These are phyloP conservation scores for Prunus kanzakura DNA, from an alignment of 306 rosid species.

Conservation along the genomic window DNA sequence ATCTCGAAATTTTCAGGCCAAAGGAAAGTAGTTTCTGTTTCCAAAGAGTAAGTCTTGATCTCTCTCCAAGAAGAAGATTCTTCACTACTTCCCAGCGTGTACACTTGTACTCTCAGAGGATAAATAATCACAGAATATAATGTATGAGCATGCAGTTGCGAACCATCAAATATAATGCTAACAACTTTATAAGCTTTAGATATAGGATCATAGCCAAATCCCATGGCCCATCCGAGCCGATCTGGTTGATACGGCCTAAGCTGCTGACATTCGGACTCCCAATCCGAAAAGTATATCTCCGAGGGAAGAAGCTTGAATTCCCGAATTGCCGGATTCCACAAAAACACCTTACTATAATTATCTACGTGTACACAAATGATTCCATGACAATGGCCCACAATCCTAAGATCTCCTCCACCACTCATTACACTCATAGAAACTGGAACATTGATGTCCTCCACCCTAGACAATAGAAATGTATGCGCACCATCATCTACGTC, in stretches of 20 bases:
- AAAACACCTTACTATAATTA: neutral
- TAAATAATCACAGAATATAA: neutral
- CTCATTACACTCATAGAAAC: neutral
- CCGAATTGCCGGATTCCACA: neutral
- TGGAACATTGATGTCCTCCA: neutral
- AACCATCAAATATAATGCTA: neutral
- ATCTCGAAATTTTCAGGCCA: too few species aligned
- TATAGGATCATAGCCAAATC: neutral
- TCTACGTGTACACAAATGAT: neutral
- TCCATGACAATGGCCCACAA: conserved; percentile 6
- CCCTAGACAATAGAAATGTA: neutral
- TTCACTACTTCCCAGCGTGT: neutral
- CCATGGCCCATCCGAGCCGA: neutral
- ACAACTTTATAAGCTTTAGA: neutral
- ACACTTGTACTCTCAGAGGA: neutral
- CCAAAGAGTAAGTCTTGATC: neutral
- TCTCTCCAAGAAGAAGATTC: neutral
- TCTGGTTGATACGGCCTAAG: neutral
- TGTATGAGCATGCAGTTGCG: too few species aligned
- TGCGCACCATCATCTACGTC: neutral
- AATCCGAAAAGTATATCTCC: neutral
- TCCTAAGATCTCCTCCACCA: neutral
- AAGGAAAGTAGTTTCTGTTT: too few species aligned
- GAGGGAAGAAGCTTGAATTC: neutral
- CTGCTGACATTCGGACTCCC: neutral